These are phyloP conservation scores for Fraxinus cuspidata DNA, from an alignment of 257 asterid species.

Conservation along the genomic window DNA sequence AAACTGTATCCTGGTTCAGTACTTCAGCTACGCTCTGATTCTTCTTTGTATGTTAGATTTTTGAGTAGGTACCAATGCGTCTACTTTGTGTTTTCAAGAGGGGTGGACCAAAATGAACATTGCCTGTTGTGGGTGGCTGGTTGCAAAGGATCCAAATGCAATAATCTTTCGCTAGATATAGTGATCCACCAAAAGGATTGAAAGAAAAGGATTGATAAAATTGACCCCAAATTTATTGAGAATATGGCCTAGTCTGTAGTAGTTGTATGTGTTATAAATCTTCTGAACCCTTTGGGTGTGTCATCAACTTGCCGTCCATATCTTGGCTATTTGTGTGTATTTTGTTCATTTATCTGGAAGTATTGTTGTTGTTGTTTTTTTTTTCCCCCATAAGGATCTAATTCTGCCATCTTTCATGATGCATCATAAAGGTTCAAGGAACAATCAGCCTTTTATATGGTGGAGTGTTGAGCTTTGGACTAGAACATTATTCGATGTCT, in stretches of 20 bases:
- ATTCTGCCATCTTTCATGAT: slow-evolving; percentile 27
- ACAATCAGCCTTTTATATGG: slow-evolving; percentile 82
- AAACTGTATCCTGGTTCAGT: neutral
- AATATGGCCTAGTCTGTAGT: neutral
- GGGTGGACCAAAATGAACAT: neutral
- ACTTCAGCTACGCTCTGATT: neutral
- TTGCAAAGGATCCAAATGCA: neutral
- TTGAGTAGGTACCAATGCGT: neutral
- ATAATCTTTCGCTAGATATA: neutral
- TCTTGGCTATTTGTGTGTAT: slow-evolving; percentile 3
- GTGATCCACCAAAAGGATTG: neutral
- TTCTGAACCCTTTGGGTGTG: slow-evolving; percentile 13
- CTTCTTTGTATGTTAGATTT: neutral
- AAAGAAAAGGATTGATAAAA: neutral
- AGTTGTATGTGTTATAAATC: slow-evolving; percentile 15
- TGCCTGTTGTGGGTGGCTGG: neutral
- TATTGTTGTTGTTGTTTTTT: neutral
- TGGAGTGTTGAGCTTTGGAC: slow-evolving; percentile 88
- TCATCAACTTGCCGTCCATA: slow-evolving; percentile 11
- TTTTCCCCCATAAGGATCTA: slow-evolving; percentile 14
- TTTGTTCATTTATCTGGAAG: slow-evolving; percentile 16
- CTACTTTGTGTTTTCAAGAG: neutral
- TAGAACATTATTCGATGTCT: slow-evolving; percentile 89
- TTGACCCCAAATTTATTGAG: neutral
- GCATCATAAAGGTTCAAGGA: slow-evolving; percentile 81